phyloP scores from a whole-genome alignment of 2,329 filamentous ascomycete species.

The Thermomyces lanuginosus region DNA sequence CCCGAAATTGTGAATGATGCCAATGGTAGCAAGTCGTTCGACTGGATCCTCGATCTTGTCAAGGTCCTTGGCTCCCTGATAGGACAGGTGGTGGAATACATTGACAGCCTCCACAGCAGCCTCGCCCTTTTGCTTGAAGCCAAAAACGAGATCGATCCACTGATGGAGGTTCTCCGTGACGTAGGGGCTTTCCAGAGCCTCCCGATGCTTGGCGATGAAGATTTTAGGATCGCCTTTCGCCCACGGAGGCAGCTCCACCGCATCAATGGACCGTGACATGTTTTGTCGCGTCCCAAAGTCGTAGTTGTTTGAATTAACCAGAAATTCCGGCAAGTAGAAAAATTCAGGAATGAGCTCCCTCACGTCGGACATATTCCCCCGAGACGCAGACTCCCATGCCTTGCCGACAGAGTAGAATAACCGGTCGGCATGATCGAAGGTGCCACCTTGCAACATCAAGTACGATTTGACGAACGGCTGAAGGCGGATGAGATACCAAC shows the following conservation, averaged over 20 bases:
- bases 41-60: conserved; percentile 80
- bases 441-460: conserved; percentile 82
- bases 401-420: conserved; percentile 87
- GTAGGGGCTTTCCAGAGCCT: conserved; percentile 82
- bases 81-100: conserved; percentile 90
- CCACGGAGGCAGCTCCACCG: conserved; percentile 85
- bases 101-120: conserved; percentile 82
- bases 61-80: conserved; percentile 81
- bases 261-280: conserved; percentile 60
- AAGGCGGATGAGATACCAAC: conserved; percentile 84
- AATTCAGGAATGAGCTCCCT: conserved; percentile 92
- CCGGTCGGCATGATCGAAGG: conserved; percentile 87
- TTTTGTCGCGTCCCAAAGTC: conserved; percentile 83
- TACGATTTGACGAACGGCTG: conserved; percentile 96
- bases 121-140: conserved; percentile 82
- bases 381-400: conserved; percentile 79
- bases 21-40: conserved; percentile 74
- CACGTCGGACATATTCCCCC: conserved; percentile 83
- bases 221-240: conserved; percentile 91
- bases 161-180: conserved; percentile 78
- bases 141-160: conserved; percentile 95
- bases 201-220: conserved; percentile 89
- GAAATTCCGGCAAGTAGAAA: conserved; percentile 87
- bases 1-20: conserved; percentile 96
- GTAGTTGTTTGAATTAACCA: conserved; percentile 86